These are phyloP conservation scores for Stenogyne calaminthoides DNA, from an alignment of 305 asterid genomes.

Conservation along the genomic window DNA sequence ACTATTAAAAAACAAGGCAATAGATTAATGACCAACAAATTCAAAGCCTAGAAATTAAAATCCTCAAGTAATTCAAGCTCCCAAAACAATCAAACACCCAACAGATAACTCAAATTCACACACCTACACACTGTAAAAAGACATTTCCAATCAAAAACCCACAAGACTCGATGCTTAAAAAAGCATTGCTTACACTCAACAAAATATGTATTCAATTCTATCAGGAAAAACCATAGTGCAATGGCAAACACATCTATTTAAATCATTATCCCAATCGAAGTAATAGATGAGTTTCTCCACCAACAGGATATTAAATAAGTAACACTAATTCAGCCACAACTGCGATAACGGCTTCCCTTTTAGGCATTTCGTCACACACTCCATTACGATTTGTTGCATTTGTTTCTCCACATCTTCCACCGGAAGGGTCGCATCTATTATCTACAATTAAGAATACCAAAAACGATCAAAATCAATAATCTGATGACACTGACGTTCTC, in stretches of 20 bases:
- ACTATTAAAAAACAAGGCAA: too few relatives aligned
- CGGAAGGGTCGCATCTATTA: slow-evolving; percentile 46
- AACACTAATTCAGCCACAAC: slow-evolving; percentile 42
- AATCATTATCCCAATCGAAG: neutral
- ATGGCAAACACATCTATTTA: neutral
- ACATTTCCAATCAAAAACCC: neutral
- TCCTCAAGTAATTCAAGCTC: too few relatives aligned
- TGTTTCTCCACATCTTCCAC: slow-evolving; percentile 47
- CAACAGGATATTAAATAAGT: neutral
- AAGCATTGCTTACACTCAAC: neutral
- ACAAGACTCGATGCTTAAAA: neutral
- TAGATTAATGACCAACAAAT: too few relatives aligned
- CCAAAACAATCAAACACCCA: too few relatives aligned
- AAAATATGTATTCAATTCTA: neutral
- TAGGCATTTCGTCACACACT: slow-evolving; percentile 40
- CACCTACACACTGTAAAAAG: too few relatives aligned
- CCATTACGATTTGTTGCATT: slow-evolving; percentile 36
- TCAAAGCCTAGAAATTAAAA: too few relatives aligned
- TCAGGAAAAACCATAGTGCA: neutral
- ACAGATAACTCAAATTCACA: too few relatives aligned
- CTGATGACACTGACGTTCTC: neutral
- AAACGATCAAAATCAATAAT: neutral
- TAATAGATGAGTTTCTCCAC: neutral
- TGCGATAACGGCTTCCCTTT: slow-evolving; percentile 44
- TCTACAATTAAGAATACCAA: slow-evolving; percentile 30